Base-by-base conservation (phyloP, 768 basidiomycete species). In the Lactarius quietus region DNA sequence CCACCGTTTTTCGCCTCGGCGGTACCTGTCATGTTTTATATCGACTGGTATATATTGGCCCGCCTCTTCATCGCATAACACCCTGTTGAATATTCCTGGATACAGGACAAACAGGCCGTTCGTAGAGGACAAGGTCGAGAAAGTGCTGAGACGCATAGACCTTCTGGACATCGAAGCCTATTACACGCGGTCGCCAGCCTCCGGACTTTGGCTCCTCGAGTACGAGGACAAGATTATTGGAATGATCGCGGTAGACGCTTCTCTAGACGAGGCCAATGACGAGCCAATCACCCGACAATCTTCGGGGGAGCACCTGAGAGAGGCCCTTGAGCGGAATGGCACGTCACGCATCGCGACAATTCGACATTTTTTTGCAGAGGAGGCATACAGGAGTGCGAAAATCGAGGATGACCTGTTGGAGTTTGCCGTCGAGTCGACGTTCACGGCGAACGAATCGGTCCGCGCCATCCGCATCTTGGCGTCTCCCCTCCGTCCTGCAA, bases 331-430 rank as follows among this genome's bases (percentile, higher is more conserved):
- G 23, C 70, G 73, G 59, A 75, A 70, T 28, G 76, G 79, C 41
- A 76, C 80, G 36, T 78, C 84, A n/a, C 72, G 74, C 48, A 78
- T 79, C n/a, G 91, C 86, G 14, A 76, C 79, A 20, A 85, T 93
- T 69, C 86, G 89, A 35, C 91, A 93, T 73, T 87, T 92, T 74
- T 87, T 84, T 69, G 82, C 89, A 29, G 87, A 90, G 45, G 86
- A 87, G 68, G 78, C 76, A 18, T 92, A 84, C 70, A 83, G 88
- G 57, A 69, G 69, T 9, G 75, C 82, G 28, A 78, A 78, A 15
- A 78, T 89, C 51, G 88, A 92, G 72, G 76, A 83, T 20, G 90
- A 92, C 71, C 73, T 93, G 33, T 76, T 93, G 9, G 72, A 78
- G n/a, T 79, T 84, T 71, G 88, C 87, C 0, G 72, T 86, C 29